Conservation (phyloP, 164 flowering plant genomes). For the Macadamia tetraphylla region DNA sequence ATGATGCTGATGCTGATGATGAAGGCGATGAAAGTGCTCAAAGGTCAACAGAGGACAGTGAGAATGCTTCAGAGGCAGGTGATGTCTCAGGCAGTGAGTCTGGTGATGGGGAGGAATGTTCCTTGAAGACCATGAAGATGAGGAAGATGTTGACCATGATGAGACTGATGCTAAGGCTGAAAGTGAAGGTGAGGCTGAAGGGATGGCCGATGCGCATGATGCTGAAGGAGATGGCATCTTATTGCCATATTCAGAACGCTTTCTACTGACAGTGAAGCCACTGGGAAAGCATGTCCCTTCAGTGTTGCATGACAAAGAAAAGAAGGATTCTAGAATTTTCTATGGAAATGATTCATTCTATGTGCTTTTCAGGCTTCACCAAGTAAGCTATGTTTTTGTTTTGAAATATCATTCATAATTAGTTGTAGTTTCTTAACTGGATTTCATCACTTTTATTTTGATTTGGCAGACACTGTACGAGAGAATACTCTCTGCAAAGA, state of each 20-base stretch:
- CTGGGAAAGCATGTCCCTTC: slow-evolving; percentile 60
- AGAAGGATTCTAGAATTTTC: slow-evolving; percentile 49
- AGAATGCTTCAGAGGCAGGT: slow-evolving; percentile 76
- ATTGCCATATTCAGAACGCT: slow-evolving; percentile 57
- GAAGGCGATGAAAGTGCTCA: slow-evolving; percentile 84
- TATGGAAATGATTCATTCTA: slow-evolving; percentile 95
- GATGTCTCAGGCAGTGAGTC: slow-evolving; percentile 86
- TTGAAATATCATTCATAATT: not conserved
- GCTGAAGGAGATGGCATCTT: slow-evolving; percentile 56
- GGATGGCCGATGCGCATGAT: slow-evolving; percentile 73
- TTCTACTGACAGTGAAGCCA: slow-evolving; percentile 69
- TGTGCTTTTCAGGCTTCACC: slow-evolving; percentile 94
- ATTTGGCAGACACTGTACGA: slow-evolving; percentile 73
- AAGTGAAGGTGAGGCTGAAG: slow-evolving; percentile 95
- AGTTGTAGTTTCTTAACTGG: not conserved
- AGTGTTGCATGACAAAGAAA: slow-evolving; percentile 32
- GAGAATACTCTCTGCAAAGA: slow-evolving; percentile 81
- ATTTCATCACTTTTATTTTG: not conserved
- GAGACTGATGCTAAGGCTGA: slow-evolving; percentile 56
- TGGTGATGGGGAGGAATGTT: slow-evolving; percentile 73
- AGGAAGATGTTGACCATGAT: slow-evolving; percentile 46
- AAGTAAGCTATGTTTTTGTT: slow-evolving; percentile 34
- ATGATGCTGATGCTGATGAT: slow-evolving; percentile 74
- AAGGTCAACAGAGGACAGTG: slow-evolving; percentile 76
- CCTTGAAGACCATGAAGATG: slow-evolving; percentile 65